Percentiles rank a stretch among this genome's conserved stretches.
Conservation (phyloP, 257 asterid genomes). For the Galeopsis tetrahit region DNA sequence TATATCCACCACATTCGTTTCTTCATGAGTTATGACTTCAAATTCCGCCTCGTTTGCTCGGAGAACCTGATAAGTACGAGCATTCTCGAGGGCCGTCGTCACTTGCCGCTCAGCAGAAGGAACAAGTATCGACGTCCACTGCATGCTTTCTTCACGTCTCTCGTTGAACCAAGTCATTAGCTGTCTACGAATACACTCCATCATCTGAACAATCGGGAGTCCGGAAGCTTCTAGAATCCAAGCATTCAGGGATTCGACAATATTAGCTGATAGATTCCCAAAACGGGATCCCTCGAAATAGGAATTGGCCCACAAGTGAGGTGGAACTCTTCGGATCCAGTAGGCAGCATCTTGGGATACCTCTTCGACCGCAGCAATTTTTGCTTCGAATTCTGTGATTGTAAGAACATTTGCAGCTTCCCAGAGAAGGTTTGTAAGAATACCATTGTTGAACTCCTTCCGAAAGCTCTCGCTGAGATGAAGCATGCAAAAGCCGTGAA, state of each 20-base stretch:
- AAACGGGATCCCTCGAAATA: constrained; percentile 62
- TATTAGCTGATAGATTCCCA: constrained; percentile 61
- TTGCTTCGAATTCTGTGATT: constrained; percentile 44
- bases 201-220: constrained; percentile 72
- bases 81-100: constrained; percentile 63
- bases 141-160: constrained; percentile 68
- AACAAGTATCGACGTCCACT: constrained; percentile 62
- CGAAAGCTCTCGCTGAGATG: constrained; percentile 67
- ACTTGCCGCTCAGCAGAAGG: constrained; percentile 67
- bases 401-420: constrained; percentile 72
- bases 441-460: constrained; percentile 62
- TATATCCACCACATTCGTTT: constrained; percentile 55
- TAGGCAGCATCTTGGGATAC: constrained; percentile 63
- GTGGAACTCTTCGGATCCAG: constrained; percentile 57
- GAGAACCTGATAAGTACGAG: constrained; percentile 56
- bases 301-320: constrained; percentile 66
- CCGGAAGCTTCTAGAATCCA: constrained; percentile 73
- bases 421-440: constrained; percentile 63
- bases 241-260: constrained; percentile 49
- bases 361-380: constrained; percentile 53
- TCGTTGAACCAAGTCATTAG: constrained; percentile 82
- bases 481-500: constrained; percentile 73
- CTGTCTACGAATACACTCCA: constrained; percentile 73
- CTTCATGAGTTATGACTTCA: constrained; percentile 68
- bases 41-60: constrained; percentile 64